Percentiles rank a stretch among this genome's conserved stretches.
These are phyloP conservation scores for Ophiostoma pallidulum DNA, from an alignment of 2,329 filamentous ascomycete species.

Conservation along the genomic window DNA sequence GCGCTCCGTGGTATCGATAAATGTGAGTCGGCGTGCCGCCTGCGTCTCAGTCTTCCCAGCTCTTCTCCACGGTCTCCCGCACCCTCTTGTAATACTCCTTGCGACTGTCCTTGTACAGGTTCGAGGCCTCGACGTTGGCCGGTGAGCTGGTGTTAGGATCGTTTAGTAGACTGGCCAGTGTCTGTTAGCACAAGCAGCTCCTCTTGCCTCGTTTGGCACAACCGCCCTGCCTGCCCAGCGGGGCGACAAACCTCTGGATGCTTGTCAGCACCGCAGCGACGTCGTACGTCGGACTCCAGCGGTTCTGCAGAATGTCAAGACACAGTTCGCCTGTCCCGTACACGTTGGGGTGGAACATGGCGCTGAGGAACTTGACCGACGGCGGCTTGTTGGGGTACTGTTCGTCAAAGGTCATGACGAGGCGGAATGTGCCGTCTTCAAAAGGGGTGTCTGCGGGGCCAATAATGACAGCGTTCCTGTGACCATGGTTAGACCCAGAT, in stretches of 20 bases:
- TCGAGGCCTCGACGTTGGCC: conserved; percentile 95
- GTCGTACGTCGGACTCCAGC: conserved; percentile 98
- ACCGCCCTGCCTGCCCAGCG: conserved; percentile 1
- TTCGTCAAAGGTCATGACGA: conserved; percentile 99
- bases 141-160: conserved; percentile 98
- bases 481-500: background rate
- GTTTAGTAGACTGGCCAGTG: conserved; percentile 65
- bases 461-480: conserved; percentile 96
- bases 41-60: conserved; percentile 78
- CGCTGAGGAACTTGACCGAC: conserved; percentile 94
- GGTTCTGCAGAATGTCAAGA: conserved; percentile 91
- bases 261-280: conserved; percentile 95
- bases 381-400: conserved; percentile 98
- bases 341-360: conserved; percentile 99
- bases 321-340: conserved; percentile 96
- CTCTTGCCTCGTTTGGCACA: no score
- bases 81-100: conserved; percentile 95
- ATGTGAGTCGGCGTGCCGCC: background rate
- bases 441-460: conserved; percentile 95
- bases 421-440: conserved; percentile 92
- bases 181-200: background rate
- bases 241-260: conserved; percentile 70
- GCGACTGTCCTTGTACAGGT: conserved; percentile 95
- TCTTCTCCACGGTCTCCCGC: conserved; percentile 95
- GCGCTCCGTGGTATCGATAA: conserved; percentile 5